These are phyloP conservation scores for Musa troglodytarum DNA, from an alignment of 176 grass and related monocot species.

Conservation along the genomic window DNA sequence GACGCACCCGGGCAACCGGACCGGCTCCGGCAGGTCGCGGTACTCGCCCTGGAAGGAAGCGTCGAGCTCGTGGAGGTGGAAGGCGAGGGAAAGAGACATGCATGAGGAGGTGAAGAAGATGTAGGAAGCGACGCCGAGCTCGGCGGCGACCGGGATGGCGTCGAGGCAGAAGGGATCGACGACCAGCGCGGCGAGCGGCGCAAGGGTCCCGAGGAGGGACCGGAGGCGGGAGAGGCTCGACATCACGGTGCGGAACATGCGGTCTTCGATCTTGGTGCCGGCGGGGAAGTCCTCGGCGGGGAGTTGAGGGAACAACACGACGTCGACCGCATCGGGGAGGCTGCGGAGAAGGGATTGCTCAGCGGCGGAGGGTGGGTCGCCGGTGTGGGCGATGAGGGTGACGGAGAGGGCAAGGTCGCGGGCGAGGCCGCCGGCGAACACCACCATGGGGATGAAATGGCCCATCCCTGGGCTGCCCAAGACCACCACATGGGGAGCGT, in stretches of 20 bases:
- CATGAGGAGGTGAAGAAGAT: slow-evolving; percentile 22
- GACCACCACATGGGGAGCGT: slow-evolving; percentile 13
- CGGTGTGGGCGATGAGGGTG: slow-evolving; percentile 19
- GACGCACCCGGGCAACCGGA: slow-evolving; percentile 22
- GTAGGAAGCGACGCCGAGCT: slow-evolving; percentile 18
- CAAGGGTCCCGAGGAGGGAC: too few relatives aligned
- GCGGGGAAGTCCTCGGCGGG: not conserved
- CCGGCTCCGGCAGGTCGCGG: slow-evolving; percentile 13
- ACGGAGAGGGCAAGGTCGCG: not conserved
- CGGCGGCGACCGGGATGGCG: slow-evolving; percentile 1
- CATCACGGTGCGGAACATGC: slow-evolving; percentile 5
- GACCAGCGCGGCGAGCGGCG: not conserved
- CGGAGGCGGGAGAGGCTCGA: not conserved
- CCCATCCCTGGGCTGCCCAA: slow-evolving; percentile 23
- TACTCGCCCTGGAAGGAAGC: slow-evolving; percentile 19
- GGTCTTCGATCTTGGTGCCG: not conserved
- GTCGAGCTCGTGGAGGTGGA: slow-evolving; percentile 21
- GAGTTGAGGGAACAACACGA: slow-evolving; percentile 3
- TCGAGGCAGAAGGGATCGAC: slow-evolving; percentile 21
- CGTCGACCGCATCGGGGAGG: not conserved
- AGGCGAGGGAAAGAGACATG: not conserved
- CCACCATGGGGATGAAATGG: slow-evolving; percentile 24
- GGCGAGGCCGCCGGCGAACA: slow-evolving; percentile 7
- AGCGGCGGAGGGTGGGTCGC: not conserved
- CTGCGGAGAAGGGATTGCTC: too few relatives aligned